These are phyloP conservation scores for Epichloe sp. DNA, from an alignment of 2,329 filamentous ascomycete genomes.

Conservation along the genomic window DNA sequence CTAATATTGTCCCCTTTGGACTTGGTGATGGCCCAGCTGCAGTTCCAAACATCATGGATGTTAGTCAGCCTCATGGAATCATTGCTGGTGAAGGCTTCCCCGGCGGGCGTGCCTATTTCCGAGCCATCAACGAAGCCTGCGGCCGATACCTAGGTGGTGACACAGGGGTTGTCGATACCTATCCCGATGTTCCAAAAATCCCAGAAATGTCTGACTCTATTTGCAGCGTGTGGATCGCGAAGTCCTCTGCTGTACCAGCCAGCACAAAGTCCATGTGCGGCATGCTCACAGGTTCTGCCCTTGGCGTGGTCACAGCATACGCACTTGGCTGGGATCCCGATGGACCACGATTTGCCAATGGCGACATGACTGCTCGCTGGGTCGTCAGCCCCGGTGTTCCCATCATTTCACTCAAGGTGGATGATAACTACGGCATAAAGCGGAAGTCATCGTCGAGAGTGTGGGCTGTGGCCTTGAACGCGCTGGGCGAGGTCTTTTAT, in stretches of 20 bases:
- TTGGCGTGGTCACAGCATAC: constrained; percentile 73
- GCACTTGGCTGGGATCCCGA: constrained; percentile 49
- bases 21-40: constrained; percentile 67
- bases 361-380: constrained; percentile 80
- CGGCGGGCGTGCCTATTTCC: constrained; percentile 68
- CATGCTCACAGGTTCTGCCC: constrained; percentile 70
- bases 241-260: constrained; percentile 57
- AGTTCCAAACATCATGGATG: constrained; percentile 76
- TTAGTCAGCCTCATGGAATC: constrained; percentile 75
- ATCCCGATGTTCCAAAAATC: constrained; percentile 64
- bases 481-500: constrained; percentile 83
- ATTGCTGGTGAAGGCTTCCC: constrained; percentile 78
- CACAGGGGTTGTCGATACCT: constrained; percentile 45
- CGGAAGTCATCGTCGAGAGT: constrained; percentile 58
- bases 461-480: constrained; percentile 91
- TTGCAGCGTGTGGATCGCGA: constrained; percentile 80
- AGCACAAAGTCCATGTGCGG: constrained; percentile 67
- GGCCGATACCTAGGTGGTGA: constrained; percentile 60
- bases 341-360: constrained; percentile 51
- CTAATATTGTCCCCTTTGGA: constrained; percentile 63
- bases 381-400: constrained; percentile 84
- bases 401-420: constrained; percentile 70
- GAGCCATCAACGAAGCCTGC: constrained; percentile 58
- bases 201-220: constrained; percentile 57
- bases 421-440: constrained; percentile 65